Base-by-base conservation (phyloP, 257 asterid species). In the Solanum neorickii region DNA sequence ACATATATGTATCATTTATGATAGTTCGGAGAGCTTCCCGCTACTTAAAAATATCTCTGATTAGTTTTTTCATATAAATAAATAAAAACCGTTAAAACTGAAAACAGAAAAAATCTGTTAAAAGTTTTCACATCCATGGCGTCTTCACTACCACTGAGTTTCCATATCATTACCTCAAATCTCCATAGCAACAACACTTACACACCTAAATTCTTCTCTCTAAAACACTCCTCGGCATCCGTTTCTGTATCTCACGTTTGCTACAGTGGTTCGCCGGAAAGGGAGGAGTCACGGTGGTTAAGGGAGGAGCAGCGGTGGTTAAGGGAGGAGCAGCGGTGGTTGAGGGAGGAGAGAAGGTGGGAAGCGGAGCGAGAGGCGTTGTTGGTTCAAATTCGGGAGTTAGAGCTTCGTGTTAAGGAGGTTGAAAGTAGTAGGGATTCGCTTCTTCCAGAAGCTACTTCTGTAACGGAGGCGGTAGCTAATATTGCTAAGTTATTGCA, bases 291-390 rank as follows among this genome's bases (percentile, higher is more conserved):
- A 6, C 95, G 97, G 83, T 97, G 99, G 99, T 92, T 93, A 75
- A 89, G 99, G 92, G 98, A 97, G 66, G 99, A 97, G 91, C 96
- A 94, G 83, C 90, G 99, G 89, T 97, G 99, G 99, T 84, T 95
- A 90, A 92, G 99, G 90, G 99, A 97, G 91, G 99, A 97, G 93
- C 92, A 90, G 46, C 91, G 99, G 83, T 96, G 99, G 99, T 93
- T 94, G 21, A 89, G 99, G 60, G 96, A 93, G 91, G 98, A 96
- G 91, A 60, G 89, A 25, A 74, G 98, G 89, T 97, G 99, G 99
- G 92, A 91, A 69, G 87, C 90, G 29, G 98, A 97, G 89, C 93
- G 96, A 83, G 93, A 92, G 44, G 91, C 94, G 7, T 87, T 94
- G 87, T 87, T 94, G 89, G 91, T 88, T 9, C 93, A 97, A 87